phyloP scores from a whole-genome alignment of 2,329 filamentous ascomycete genomes.

The Fusarium protoensiforme region DNA sequence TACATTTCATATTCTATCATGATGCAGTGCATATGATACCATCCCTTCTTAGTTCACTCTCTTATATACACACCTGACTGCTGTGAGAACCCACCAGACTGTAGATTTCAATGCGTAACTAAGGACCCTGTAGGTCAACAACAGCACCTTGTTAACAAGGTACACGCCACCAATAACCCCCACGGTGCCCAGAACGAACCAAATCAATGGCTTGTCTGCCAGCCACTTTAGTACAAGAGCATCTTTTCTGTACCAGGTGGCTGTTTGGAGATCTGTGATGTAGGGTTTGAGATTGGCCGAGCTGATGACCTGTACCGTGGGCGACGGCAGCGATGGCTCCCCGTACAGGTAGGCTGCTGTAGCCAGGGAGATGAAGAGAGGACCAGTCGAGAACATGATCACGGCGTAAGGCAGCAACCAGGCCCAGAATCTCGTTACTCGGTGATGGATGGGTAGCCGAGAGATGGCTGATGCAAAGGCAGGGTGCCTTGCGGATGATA shows the following conservation, averaged over 20 bases:
- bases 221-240: slow-evolving; percentile 60
- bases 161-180: background rate
- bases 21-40: background rate
- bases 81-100: background rate
- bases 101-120: background rate
- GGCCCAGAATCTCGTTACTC: slow-evolving; percentile 68
- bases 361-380: slow-evolving; percentile 78
- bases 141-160: background rate
- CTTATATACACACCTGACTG: background rate
- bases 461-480: slow-evolving; percentile 79
- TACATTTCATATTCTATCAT: background rate
- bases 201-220: slow-evolving; percentile 46
- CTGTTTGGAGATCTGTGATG: slow-evolving; percentile 50
- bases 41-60: background rate
- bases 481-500: slow-evolving; percentile 75
- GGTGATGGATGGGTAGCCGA: slow-evolving; percentile 68
- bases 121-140: background rate
- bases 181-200: background rate
- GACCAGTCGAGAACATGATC: slow-evolving; percentile 83
- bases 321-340: slow-evolving; percentile 47
- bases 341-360: slow-evolving; percentile 77
- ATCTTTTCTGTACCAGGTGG: slow-evolving; percentile 58
- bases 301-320: slow-evolving; percentile 39
- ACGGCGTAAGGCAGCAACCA: slow-evolving; percentile 75
- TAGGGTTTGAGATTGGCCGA: slow-evolving; percentile 33